A percentile compares a stretch with the other conserved stretches of the same genome.
phyloP scores from a whole-genome alignment of 2,329 filamentous ascomycete species.

The Talaromyces albobiverticillius region DNA sequence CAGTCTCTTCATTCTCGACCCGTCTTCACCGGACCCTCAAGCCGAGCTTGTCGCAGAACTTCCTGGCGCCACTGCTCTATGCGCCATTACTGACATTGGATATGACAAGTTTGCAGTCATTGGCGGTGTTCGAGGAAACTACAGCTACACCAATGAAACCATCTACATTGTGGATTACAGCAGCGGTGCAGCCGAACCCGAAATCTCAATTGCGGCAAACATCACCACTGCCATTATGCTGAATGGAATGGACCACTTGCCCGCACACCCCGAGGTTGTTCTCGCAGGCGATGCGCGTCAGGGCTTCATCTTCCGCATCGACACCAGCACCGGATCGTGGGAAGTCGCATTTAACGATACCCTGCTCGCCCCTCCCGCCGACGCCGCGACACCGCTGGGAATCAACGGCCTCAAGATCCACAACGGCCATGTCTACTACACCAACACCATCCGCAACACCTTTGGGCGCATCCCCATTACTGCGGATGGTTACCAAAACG shows the following conservation, averaged over 20 bases:
- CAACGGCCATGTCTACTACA: conserved; percentile 12
- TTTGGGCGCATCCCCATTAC: neutral
- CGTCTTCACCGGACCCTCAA: neutral
- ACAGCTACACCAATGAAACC: neutral
- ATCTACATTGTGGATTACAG: neutral
- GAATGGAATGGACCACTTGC: neutral
- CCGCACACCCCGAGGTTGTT: neutral
- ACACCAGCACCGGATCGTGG: conserved; percentile 7
- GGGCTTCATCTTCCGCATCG: conserved; percentile 13
- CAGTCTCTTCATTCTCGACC: neutral
- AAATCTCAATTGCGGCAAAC: neutral
- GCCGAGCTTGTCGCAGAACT: neutral
- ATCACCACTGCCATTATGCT: conserved; percentile 1
- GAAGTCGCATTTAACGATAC: conserved; percentile 6
- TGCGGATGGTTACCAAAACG: neutral
- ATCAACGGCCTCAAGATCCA: conserved; percentile 15
- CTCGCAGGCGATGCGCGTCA: conserved; percentile 15
- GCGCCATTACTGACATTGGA: neutral
- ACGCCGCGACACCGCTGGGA: conserved; percentile 8
- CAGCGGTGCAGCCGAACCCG: neutral
- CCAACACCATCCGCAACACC: conserved; percentile 1
- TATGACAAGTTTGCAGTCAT: neutral
- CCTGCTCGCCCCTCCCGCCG: conserved; percentile 2
- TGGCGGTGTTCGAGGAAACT: neutral
- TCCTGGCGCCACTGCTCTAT: neutral